Evolutionary conservation across 1,284 basidiomycete species (phyloP).

Genomic region (Rugosomyces carneus): DNA sequence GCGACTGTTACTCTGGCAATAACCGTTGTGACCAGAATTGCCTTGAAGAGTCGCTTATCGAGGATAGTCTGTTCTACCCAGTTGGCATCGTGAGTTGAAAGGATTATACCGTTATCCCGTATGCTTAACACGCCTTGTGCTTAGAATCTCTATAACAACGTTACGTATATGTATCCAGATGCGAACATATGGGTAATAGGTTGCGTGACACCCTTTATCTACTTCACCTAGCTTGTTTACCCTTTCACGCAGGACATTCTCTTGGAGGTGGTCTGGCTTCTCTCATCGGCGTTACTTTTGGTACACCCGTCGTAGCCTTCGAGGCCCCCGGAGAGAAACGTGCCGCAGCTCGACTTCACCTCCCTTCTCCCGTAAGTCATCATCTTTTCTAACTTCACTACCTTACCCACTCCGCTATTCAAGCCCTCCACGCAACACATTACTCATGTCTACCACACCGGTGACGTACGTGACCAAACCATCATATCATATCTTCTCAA

Average conservation of each 20-base stretch:
- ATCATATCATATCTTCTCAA: neutral
- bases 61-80: constrained; percentile 78
- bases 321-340: constrained; percentile 90
- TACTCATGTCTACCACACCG: constrained; percentile 70
- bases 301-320: constrained; percentile 78
- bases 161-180: constrained; percentile 77
- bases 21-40: constrained; percentile 71
- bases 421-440: constrained; percentile 54
- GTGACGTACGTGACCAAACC: constrained; percentile 40
- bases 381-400: neutral
- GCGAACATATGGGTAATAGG: constrained; percentile 79
- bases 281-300: constrained; percentile 78
- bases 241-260: constrained; percentile 37
- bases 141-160: constrained; percentile 73
- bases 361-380: constrained; percentile 49
- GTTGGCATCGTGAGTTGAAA: constrained; percentile 51
- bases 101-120: neutral
- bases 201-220: constrained; percentile 7
- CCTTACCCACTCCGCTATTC: constrained; percentile 4
- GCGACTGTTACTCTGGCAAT: constrained; percentile 70
- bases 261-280: constrained; percentile 81
- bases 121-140: neutral
- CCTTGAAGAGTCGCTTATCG: constrained; percentile 65
- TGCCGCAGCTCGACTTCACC: constrained; percentile 79
- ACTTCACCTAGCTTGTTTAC: neutral